Base-by-base conservation (phyloP, 1,284 basidiomycete species). In the Sporisorium reilianum region DNA sequence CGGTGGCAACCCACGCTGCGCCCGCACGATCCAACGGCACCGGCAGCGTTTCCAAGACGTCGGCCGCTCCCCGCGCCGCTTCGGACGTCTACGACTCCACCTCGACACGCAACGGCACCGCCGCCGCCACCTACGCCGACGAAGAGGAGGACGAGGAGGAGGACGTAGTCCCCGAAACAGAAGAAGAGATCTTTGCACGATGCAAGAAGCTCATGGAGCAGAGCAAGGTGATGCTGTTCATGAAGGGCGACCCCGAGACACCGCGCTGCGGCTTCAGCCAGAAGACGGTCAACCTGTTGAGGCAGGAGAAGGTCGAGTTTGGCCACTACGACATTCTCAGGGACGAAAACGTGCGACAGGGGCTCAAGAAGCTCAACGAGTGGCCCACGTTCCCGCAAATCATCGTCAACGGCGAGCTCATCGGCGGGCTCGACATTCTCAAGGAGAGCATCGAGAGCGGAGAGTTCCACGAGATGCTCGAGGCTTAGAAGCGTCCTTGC, bases 191-290 rank as follows among this genome's bases (percentile, higher is more conserved):
- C 23, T 88, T 89, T 45, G 82, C 84, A 45, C 88, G 93, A 55
- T 89, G 94, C 84, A 86, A 85, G 30, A 79, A 74, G 50, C 85
- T 93, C 86, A 93, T 93, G 92, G 87, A 87, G 75, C 87, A 88
- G 79, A 86, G 86, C 79, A 88, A 87, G 71, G 88, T 97, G 51
- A 90, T 99, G 60, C 86, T 99, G 62, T 98, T 99, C 89, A 99
- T 99, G 95, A 99, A 99, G 87, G 97, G 96, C 23, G 91, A 90
- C 72, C 93, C 93, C 0, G 89, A 91, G 49, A 88, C 89, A 26
- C 97, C 85, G 44, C 34, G 80, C 46, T 86, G 96, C 78, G 97
- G 91, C 10, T 92, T 92, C 86, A 91, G 90, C 52, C 87, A 91
- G 42, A 88, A 90, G 85, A 91, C 90, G 14, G 90, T 92, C 53